Conservation (phyloP, 2,329 filamentous ascomycete species). For the Ascocoryne sarcoides region DNA sequence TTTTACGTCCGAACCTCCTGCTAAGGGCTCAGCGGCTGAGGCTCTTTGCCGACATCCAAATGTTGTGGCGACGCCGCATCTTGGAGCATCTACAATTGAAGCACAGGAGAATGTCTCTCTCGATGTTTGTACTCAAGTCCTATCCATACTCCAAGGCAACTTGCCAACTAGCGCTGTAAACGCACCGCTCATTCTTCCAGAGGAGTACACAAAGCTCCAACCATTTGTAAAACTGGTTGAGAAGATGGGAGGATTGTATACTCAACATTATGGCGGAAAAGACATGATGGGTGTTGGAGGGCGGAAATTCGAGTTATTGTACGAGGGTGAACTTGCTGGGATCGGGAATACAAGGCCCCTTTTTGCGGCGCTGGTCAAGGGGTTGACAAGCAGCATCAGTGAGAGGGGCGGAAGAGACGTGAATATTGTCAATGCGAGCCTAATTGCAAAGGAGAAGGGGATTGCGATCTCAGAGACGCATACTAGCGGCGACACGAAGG, state of each 20-base stretch:
- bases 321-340: conserved; percentile 64
- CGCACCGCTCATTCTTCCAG: conserved; percentile 70
- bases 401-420: conserved; percentile 58
- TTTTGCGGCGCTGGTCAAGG: conserved; percentile 71
- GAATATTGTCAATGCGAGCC: conserved; percentile 74
- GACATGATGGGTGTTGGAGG: conserved; percentile 38
- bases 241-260: conserved; percentile 71
- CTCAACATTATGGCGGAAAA: conserved; percentile 55
- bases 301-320: conserved; percentile 66
- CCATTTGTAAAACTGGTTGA: conserved; percentile 70
- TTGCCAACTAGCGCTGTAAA: conserved; percentile 72
- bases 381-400: conserved; percentile 60
- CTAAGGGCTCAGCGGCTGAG: conserved; percentile 48
- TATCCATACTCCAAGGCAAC: conserved; percentile 62
- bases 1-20: conserved; percentile 65
- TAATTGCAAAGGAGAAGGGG: conserved; percentile 68
- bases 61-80: conserved; percentile 70
- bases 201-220: conserved; percentile 69
- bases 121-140: conserved; percentile 73
- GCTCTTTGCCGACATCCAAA: conserved; percentile 59
- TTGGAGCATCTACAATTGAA: conserved; percentile 72
- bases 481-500: conserved; percentile 46
- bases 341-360: conserved; percentile 70
- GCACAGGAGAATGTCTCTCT: conserved; percentile 78
- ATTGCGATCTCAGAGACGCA: conserved; percentile 70